Evolutionary conservation across 805 yeast genomes (phyloP), one percentile per base, ranked within the genome.

Genomic region (Wickerhamiella domercqiae): DNA sequence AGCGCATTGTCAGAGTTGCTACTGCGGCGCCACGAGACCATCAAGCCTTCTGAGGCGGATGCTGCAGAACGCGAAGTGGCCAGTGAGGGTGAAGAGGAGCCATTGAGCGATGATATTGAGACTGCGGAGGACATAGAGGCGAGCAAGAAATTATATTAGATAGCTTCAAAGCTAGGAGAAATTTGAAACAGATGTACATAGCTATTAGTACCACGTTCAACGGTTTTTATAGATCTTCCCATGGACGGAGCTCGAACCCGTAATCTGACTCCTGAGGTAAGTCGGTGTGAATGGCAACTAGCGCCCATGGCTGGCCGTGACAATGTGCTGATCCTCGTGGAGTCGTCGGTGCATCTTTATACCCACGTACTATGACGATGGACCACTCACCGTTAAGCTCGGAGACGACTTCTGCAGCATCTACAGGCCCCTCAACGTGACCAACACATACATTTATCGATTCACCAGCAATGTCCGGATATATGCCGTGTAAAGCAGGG

Each of bases 1-100:
- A 65, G 71, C 49, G 65, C 62, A 36, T 58, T 71, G 40, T 66
- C 68, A 41, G 55, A 57, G 44, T 53, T 68, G 42, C 49, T 68
- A 17, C 30, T 31, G 40, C 37, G 47, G 13, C 36, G 51, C 5
- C 46, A 46, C 21, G 50, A 47, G 17, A 36, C 39, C 7, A 37
- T 35, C 15, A 36, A 34, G 24, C 45, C 16, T 6, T 7, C 19
- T 6, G 33, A 30, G 21, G 21, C 40, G 17, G 35, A 22, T 7
- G 29, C 30, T 31, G 21, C 9, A 18, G 36, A 21, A 1, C 16
- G 21, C 18, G 22, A 32, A 1, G 41, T 35, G 17, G 37, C 39
- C 21, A 42, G 36, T 7, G 20, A 29, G 39, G 43, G 37, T 15
- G 32, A 35, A 13, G 46, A 38, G 11, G 41, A 26, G 14, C 37